These are phyloP conservation scores for Sugiyamaella paludigena DNA, from an alignment of 1,139 yeast genomes.

Conservation along the genomic window DNA sequence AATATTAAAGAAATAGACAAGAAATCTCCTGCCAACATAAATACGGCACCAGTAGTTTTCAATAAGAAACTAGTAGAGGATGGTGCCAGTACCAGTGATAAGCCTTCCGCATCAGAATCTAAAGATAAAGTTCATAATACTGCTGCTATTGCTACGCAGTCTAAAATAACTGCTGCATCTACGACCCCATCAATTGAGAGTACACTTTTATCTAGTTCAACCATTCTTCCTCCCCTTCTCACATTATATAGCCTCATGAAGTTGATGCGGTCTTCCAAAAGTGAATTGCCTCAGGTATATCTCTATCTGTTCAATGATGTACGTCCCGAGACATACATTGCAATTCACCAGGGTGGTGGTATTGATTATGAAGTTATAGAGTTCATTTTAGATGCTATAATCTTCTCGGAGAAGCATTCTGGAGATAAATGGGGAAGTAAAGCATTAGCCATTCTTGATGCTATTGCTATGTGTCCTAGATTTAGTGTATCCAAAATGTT, in stretches of 20 bases:
- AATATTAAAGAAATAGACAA: too few relatives aligned
- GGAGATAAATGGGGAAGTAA: slow-evolving; percentile 3
- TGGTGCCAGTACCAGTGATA: too few relatives aligned
- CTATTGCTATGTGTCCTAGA: slow-evolving; percentile 3
- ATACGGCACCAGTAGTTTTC: too few relatives aligned
- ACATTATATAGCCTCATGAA: slow-evolving; percentile 26
- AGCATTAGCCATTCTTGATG: slow-evolving; percentile 3
- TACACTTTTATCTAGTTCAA: not conserved
- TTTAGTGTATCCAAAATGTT: slow-evolving; percentile 12
- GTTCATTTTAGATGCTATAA: slow-evolving; percentile 51
- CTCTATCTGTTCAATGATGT: slow-evolving; percentile 43
- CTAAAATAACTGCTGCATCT: not conserved
- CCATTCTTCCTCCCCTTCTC: slow-evolving; percentile 28
- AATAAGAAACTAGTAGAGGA: too few relatives aligned
- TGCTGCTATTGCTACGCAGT: not conserved
- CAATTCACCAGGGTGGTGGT: slow-evolving; percentile 48
- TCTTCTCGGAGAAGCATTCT: slow-evolving; percentile 14
- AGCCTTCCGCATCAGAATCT: too few relatives aligned
- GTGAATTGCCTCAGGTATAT: slow-evolving; percentile 38
- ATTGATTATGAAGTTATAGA: slow-evolving; percentile 57
- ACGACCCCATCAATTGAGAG: not conserved
- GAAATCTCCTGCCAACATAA: too few relatives aligned
- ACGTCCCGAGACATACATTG: slow-evolving; percentile 23
- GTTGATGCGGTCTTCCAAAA: slow-evolving; percentile 27
- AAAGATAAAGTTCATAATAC: too few relatives aligned